These are phyloP conservation scores for Aureobasidium sp. DNA, from an alignment of 2,329 filamentous ascomycete genomes.

Conservation along the genomic window DNA sequence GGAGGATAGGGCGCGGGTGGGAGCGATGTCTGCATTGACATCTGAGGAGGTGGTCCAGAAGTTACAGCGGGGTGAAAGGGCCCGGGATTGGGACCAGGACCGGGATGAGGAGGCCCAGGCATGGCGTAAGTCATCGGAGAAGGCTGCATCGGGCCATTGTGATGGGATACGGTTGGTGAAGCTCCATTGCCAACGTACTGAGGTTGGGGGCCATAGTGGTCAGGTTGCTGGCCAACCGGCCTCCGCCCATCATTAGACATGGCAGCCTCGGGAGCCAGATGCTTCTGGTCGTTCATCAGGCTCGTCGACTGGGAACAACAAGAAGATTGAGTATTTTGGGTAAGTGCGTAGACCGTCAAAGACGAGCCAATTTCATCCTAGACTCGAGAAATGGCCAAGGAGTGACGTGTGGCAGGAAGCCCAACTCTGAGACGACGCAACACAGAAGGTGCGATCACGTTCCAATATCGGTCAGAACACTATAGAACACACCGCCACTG, in stretches of 20 bases:
- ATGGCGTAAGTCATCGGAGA: constrained; percentile 9
- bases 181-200: constrained; percentile 9
- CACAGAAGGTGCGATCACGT: constrained; percentile 5
- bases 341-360: neutral
- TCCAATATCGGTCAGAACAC: neutral
- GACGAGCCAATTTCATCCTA: neutral
- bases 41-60: neutral
- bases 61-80: constrained; percentile 2
- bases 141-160: constrained; percentile 8
- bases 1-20: constrained; percentile 12
- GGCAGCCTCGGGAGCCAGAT: constrained; percentile 7
- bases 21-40: constrained; percentile 3
- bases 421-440: constrained; percentile 4
- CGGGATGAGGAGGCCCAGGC: constrained; percentile 4
- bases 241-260: constrained; percentile 8
- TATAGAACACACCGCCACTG: constrained; percentile 6
- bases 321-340: neutral
- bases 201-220: constrained; percentile 7
- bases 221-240: constrained; percentile 7
- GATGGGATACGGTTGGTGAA: constrained; percentile 8
- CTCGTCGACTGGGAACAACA: neutral
- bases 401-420: constrained; percentile 10
- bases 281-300: constrained; percentile 11
- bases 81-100: neutral
- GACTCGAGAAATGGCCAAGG: neutral